Evolutionary conservation across 495 filamentous ascomycete genomes (phyloP).

Genomic region (Hypoxylon lienhwacheense): DNA sequence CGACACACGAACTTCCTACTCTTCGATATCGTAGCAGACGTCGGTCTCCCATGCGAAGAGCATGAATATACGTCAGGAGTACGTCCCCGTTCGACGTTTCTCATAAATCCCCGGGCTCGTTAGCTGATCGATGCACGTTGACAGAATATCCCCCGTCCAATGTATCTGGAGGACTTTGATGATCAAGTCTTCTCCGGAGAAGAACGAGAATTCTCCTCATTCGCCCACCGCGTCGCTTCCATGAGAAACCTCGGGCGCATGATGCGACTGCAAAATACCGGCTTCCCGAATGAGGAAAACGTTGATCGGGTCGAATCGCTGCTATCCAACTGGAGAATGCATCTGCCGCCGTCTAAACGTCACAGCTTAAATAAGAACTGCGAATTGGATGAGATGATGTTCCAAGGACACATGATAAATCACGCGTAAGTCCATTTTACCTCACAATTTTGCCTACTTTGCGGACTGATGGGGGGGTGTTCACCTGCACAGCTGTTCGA

Average conservation of each 20-base stretch:
- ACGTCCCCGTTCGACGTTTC: conserved; percentile 38
- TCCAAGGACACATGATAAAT: conserved; percentile 85
- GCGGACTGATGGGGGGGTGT: background rate
- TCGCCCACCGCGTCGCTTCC: conserved; percentile 74
- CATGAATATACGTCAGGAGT: conserved; percentile 66
- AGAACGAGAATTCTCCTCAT: conserved; percentile 72
- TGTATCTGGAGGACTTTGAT: conserved; percentile 70
- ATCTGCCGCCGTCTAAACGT: conserved; percentile 74
- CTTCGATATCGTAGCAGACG: conserved; percentile 58
- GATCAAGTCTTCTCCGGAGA: conserved; percentile 64
- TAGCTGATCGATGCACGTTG: background rate
- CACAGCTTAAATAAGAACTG: conserved; percentile 68
- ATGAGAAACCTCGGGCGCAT: conserved; percentile 74
- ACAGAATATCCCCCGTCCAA: conserved; percentile 63
- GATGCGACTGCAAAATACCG: conserved; percentile 56
- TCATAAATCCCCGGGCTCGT: background rate
- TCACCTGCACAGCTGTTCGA: conserved; percentile 47
- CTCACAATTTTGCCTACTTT: background rate
- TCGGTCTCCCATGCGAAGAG: conserved; percentile 77
- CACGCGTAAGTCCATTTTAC: conserved; percentile 55
- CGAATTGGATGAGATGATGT: conserved; percentile 84
- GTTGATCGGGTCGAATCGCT: conserved; percentile 67
- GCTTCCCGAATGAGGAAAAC: conserved; percentile 49
- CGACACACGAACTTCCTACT: conserved; percentile 60
- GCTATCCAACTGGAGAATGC: conserved; percentile 80